A percentile compares a stretch with the other conserved stretches of the same genome.
These are phyloP conservation scores for Rhizopus arrhizus DNA, from an alignment of 371 early-diverging fungal genomes.

Conservation along the genomic window DNA sequence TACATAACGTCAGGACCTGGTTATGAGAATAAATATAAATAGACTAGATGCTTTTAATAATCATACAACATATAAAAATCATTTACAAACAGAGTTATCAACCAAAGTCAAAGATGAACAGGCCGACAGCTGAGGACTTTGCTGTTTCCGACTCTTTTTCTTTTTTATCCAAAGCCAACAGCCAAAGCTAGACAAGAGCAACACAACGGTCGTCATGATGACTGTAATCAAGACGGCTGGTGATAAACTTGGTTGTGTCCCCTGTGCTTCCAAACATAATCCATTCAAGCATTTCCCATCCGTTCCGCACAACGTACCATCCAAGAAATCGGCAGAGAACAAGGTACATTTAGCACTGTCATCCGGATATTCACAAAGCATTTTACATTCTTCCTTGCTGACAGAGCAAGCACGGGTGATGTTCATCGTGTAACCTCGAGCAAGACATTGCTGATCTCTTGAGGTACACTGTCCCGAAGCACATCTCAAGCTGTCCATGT, in stretches of 20 bases:
- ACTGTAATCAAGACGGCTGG: slow-evolving; percentile 55
- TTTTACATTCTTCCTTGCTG: slow-evolving; percentile 60
- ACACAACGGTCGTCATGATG: slow-evolving; percentile 50
- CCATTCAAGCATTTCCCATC: slow-evolving; percentile 64
- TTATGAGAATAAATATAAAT: too few relatives aligned
- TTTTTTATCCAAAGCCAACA: slow-evolving; percentile 29
- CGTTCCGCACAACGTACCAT: slow-evolving; percentile 88
- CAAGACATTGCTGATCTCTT: slow-evolving; percentile 79
- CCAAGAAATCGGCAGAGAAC: slow-evolving; percentile 81
- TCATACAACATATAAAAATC: not conserved
- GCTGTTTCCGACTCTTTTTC: slow-evolving; percentile 4
- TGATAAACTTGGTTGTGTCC: slow-evolving; percentile 50
- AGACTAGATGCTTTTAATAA: too few relatives aligned
- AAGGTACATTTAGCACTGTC: slow-evolving; percentile 58
- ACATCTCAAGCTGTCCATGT: slow-evolving; percentile 55
- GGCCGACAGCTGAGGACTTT: not conserved
- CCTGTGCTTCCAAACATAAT: slow-evolving; percentile 30
- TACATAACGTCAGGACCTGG: not conserved
- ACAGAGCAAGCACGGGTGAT: slow-evolving; percentile 50
- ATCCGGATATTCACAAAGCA: slow-evolving; percentile 68
- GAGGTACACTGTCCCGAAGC: slow-evolving; percentile 91
- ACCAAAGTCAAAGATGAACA: not conserved
- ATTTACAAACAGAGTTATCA: not conserved
- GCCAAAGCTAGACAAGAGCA: slow-evolving; percentile 50
- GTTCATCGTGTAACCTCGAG: slow-evolving; percentile 51